Base-by-base conservation (phyloP, 164 flowering plant genomes). In the Nymphaea colorata region DNA sequence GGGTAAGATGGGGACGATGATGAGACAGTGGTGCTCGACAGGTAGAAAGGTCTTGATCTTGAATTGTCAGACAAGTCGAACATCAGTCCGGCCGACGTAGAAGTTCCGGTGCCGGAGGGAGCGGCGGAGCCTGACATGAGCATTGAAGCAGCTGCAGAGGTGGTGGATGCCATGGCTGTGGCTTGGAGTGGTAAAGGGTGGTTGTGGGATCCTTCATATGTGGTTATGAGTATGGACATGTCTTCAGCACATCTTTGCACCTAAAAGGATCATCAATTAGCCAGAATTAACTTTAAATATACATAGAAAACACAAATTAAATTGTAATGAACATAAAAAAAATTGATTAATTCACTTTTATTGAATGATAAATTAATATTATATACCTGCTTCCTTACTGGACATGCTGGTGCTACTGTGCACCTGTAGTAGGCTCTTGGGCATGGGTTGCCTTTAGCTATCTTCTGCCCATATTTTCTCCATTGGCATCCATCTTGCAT, bases 401-500 rank as follows among this genome's bases (percentile, higher is more conserved):
- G 96, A 67, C 98, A 93, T 14, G 88, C 79, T 65, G 97, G 84
- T 68, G 93, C 88, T 67, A 89, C 84, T 2, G 96, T 91, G 81
- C 98, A 93, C 16, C 98, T 91, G 68, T 89, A 93, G 72, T 93
- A 93, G 14, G 96, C 98, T 61, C 98, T 76, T 57, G 98, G 98
- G 75, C 97, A 93, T 25, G 98, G 98, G 66, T 93, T 93, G 64
- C 98, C 98, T 80, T 93, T 91, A 0, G 98, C 85, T 17, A 87
- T 86, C 76, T 93, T 93, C 64, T 93, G 98, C 16, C 98, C 98
- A 71, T 93, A 93, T 79, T 93, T 93, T 74, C 98, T 85, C 98
- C 98, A 93, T 75, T 90, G 98, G 70, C 98, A 93, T 66, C 98
- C 98, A 78, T 93, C 98, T 68, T 82, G 85, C 97, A 93, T 88